A percentile compares a stretch with the other conserved stretches of the same genome.
These are phyloP conservation scores for Botrytis aclada DNA, from an alignment of 2,329 filamentous ascomycete genomes.

Conservation along the genomic window DNA sequence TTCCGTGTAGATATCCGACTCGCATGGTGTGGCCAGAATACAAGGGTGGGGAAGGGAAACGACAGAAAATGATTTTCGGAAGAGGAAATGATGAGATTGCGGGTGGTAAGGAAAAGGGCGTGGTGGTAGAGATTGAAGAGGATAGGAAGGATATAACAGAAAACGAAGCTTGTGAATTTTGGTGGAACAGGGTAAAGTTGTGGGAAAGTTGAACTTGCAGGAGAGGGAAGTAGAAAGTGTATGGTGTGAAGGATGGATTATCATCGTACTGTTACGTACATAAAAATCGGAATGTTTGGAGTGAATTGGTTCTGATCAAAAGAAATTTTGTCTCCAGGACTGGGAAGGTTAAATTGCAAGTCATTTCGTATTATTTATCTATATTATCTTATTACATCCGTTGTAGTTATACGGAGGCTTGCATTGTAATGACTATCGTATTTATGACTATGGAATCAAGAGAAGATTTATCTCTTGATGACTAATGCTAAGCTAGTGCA, in stretches of 20 bases:
- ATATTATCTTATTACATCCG: too few species aligned
- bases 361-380: not conserved
- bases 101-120: conserved; percentile 41
- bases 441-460: too few species aligned
- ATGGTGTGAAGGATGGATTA: not conserved
- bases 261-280: not conserved
- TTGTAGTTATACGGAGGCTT: too few species aligned
- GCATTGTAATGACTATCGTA: too few species aligned
- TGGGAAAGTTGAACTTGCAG: conserved; percentile 27
- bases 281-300: not conserved
- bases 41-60: conserved; percentile 26
- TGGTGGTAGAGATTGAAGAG: conserved; percentile 43
- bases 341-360: not conserved
- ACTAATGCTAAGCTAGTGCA: too few species aligned
- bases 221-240: not conserved
- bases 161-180: conserved; percentile 53
- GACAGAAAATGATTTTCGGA: conserved; percentile 50
- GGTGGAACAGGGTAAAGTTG: conserved; percentile 54
- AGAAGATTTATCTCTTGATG: too few species aligned
- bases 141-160: conserved; percentile 42
- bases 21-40: conserved; percentile 20
- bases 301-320: not conserved
- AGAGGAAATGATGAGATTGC: conserved; percentile 55
- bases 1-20: conserved; percentile 22
- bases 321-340: not conserved